Evolutionary conservation across 495 filamentous ascomycete species (phyloP), one percentile per base, ranked within the genome.

Genomic region (Articulospora tetracladia): DNA sequence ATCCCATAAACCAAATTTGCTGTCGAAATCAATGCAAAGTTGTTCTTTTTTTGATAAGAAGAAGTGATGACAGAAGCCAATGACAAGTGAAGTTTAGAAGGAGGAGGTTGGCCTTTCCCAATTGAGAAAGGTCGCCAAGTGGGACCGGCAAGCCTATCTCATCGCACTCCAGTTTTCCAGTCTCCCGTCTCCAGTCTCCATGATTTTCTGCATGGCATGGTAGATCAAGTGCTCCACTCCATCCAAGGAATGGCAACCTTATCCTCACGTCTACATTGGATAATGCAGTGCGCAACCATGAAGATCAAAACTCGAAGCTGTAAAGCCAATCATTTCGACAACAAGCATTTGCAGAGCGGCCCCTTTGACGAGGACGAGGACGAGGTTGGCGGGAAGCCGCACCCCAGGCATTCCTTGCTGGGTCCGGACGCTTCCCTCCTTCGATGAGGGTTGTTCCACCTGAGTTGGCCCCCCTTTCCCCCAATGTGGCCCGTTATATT

Each of bases 1-100:
- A 4, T 1, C 12, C 13, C 3, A 32, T 10, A 11, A 3, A 11
- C 17, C 8, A 44, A 19, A 17, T 49, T 36, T 28, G 19, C 3
- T 39, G 20, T 4, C n/a, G 12, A 30, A 54, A 34, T n/a, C 27
- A 26, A 19, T 28, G 23, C 27, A 17, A 57, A 39, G 17, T 15
- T 48, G 15, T 25, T 17, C 17, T 39, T 49, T 25, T 51, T 46
- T 48, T 25, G 28, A 27, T 47, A 39, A 30, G 20, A 36, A 47
- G 52, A 39, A 20, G 8, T 20, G n/a, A 44, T 53, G 57, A 59
- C 50, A 59, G 34, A 50, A 59, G 24, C 57, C 49, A 59, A 59
- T 59, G 30, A 59, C 49, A 58, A 19, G 2, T 22, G 36, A 26
- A 24, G 26, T n/a, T 30, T 25, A 13, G 24, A 7, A 11, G 25